A percentile compares a stretch with the other conserved stretches of the same genome.
phyloP scores from a whole-genome alignment of 345 rosid species.

The Mallotus nudiflorus region DNA sequence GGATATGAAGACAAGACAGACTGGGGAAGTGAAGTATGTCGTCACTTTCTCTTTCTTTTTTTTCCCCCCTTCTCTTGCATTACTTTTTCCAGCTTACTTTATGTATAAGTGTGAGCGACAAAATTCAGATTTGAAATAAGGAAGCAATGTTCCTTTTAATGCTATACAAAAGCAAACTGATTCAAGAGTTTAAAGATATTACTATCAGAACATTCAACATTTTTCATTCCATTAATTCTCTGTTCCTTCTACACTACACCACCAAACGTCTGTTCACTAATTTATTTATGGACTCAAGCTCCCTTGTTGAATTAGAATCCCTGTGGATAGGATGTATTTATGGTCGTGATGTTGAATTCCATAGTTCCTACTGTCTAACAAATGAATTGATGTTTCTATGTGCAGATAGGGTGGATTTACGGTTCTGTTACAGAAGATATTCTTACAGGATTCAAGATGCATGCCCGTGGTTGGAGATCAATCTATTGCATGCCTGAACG shows the following conservation, averaged over 20 bases:
- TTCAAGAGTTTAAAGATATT: not conserved
- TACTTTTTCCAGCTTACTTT: too few species aligned
- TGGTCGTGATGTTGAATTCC: too few species aligned
- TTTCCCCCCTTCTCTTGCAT: not conserved
- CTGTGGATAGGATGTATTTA: not conserved
- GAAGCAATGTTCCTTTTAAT: not conserved
- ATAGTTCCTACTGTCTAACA: not conserved
- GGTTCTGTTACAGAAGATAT: slow-evolving; percentile 48
- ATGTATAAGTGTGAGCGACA: not conserved
- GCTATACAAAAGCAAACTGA: not conserved
- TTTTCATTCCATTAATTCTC: not conserved
- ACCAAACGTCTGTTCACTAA: not conserved
- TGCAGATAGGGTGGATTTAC: slow-evolving; percentile 47
- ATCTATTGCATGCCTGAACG: slow-evolving; percentile 45
- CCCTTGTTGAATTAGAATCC: not conserved
- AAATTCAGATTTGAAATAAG: not conserved
- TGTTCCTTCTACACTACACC: not conserved
- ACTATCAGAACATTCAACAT: not conserved
- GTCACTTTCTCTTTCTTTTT: not conserved
- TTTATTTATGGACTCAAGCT: not conserved
- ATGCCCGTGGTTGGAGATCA: slow-evolving; percentile 47
- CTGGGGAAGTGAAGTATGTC: slow-evolving; percentile 45
- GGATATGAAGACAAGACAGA: slow-evolving; percentile 52
- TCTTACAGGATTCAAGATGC: slow-evolving; percentile 48
- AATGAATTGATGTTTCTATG: slow-evolving; percentile 17